These are phyloP conservation scores for Candida fluviatilis DNA, from an alignment of 805 yeast species.

Conservation along the genomic window DNA sequence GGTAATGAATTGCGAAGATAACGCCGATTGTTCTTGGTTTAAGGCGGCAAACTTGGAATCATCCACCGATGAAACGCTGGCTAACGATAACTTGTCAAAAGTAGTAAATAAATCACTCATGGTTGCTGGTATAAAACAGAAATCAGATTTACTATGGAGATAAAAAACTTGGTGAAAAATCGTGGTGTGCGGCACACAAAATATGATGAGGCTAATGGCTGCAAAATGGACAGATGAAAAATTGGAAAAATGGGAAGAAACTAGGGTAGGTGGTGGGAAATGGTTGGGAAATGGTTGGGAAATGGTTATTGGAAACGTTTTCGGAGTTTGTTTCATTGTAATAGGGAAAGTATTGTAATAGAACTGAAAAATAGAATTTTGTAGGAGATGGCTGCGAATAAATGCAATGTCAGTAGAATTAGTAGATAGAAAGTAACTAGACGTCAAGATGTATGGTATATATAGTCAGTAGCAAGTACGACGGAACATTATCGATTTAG, in stretches of 20 bases:
- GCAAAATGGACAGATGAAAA: not conserved
- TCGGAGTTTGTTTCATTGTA: no score
- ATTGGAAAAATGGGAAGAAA: not conserved
- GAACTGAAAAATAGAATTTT: no score
- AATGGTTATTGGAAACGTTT: no score
- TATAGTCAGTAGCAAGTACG: no score
- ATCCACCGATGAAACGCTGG: slow-evolving; percentile 16
- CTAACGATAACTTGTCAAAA: slow-evolving; percentile 28
- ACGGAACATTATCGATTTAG: no score
- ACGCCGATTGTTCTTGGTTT: slow-evolving; percentile 55
- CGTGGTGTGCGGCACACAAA: not conserved
- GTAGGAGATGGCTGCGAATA: no score
- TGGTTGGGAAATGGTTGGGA: no score
- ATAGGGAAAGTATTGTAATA: no score
- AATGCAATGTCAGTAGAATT: no score
- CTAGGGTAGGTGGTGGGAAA: not conserved
- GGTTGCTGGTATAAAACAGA: not conserved
- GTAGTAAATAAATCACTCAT: slow-evolving; percentile 28
- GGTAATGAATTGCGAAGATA: slow-evolving; percentile 75
- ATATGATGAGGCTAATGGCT: not conserved
- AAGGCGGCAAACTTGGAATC: slow-evolving; percentile 25
- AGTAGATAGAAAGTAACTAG: no score
- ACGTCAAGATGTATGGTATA: no score
- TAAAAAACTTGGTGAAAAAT: slow-evolving; percentile 2
- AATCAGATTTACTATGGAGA: slow-evolving; percentile 3